Base-by-base conservation (phyloP, 768 basidiomycete species). In the Kondoa malvinella region DNA sequence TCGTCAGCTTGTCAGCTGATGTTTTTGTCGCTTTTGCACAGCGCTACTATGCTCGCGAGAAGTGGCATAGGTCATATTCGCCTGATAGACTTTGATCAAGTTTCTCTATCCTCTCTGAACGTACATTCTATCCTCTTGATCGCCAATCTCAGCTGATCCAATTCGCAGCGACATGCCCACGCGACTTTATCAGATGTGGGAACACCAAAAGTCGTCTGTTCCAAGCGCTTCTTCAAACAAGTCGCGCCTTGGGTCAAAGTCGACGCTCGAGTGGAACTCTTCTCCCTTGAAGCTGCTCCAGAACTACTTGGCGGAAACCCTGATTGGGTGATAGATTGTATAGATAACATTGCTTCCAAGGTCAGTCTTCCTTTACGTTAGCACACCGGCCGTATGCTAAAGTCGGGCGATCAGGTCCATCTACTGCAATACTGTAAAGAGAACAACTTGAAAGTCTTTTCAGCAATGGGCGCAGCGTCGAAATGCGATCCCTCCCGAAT, bases 261-360 rank as follows among this genome's bases (percentile, higher is more conserved):
- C 31, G 95, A 99, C 65, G 80, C 86, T 2, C 81, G 86, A 15
- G 80, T 89, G 4, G 89, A 90, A 25, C 77, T 99, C 0, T 97
- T 92, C 89, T 82, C 83, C 12, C 87, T 89, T 74, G 89, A 77
- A 1, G 72, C 86, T 29, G 88, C 89, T 0, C 86, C 83, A 2
- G 75, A 75, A 1, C 79, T 92, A 34, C 79, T 99, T 0, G 12
- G 67, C 66, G 72, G 74, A 2, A 64, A 71, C 3, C 72, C 86
- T 0, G 91, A 96, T 74, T 99, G 92, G 89, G 94, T 97, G 26
- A 83, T 99, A 84, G 94, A 99, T 77, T 92, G 92, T 3, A 99
- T 97, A 68, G 94, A 97, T 78, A 97, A 99, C 75, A 94, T 97
- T 70, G 83, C 87, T 60, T 94, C 94, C 0, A 97, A 99, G 76